Conservation (phyloP, 78 protist genomes). For the Cyanophora paradoxa region DNA sequence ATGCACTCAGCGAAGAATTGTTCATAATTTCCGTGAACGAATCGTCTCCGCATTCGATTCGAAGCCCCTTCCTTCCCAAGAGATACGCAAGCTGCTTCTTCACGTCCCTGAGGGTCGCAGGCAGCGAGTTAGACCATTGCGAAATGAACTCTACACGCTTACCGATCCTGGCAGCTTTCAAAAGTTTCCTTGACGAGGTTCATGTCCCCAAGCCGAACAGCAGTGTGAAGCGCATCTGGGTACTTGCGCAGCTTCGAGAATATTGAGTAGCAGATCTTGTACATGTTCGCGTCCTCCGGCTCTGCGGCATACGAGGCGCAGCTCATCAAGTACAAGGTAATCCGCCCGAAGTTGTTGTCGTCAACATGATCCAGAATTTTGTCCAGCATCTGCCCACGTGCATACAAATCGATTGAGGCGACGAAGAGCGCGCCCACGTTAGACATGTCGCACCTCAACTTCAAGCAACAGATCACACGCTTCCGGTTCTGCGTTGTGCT, state of each 20-base stretch:
- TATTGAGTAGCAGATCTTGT: conserved; percentile 31
- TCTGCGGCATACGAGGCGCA: conserved; percentile 71
- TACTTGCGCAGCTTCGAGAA: conserved; percentile 23
- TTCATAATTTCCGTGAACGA: conserved; percentile 43
- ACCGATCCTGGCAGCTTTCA: conserved; percentile 1
- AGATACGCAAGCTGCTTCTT: conserved; percentile 78
- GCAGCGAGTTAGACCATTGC: too few species aligned
- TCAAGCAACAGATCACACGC: conserved; percentile 93
- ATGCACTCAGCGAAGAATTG: conserved; percentile 60
- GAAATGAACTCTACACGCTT: too few species aligned
- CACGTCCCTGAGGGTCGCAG: neutral
- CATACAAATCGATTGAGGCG: too few species aligned
- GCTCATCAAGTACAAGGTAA: conserved; percentile 70
- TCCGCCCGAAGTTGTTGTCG: conserved; percentile 60
- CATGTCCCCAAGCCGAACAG: conserved; percentile 14
- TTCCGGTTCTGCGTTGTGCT: conserved; percentile 87
- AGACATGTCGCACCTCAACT: conserved; percentile 1
- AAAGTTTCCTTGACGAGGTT: conserved; percentile 1
- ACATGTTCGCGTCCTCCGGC: conserved; percentile 66
- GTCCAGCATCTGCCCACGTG: neutral
- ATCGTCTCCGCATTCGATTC: conserved; percentile 20
- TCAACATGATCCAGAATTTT: conserved; percentile 38
- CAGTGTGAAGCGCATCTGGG: conserved; percentile 44
- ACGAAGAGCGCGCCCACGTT: too few species aligned
- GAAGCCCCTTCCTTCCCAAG: conserved; percentile 54